Percentiles rank a stretch among this genome's conserved stretches.
Evolutionary conservation across 1,284 basidiomycete species (phyloP).

Genomic region (Gomphus bonarii): DNA sequence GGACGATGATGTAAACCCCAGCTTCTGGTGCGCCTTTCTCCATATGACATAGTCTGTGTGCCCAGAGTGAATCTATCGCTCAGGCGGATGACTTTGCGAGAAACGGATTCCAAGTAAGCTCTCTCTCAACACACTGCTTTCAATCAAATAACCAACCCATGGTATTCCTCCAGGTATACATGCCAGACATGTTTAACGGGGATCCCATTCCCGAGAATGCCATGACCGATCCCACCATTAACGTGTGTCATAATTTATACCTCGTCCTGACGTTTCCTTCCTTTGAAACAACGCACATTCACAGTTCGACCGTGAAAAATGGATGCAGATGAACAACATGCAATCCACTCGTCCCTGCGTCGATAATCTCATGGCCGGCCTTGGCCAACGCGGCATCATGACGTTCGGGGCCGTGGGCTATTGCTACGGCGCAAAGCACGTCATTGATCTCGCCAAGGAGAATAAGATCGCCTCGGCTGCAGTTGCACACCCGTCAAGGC

Average conservation of each 20-base stretch:
- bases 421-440: constrained; percentile 11
- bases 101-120: constrained; percentile 12
- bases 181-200: constrained; percentile 12
- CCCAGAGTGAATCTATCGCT: not conserved
- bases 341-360: not conserved
- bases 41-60: not conserved
- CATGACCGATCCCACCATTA: not conserved
- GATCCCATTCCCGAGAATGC: constrained; percentile 11
- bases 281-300: not conserved
- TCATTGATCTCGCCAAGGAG: constrained; percentile 20
- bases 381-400: constrained; percentile 11
- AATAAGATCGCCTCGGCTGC: constrained; percentile 14
- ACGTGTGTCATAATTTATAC: no score
- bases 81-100: constrained; percentile 13
- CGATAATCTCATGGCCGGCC: constrained; percentile 6
- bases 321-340: constrained; percentile 5
- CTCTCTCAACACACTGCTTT: not conserved
- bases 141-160: not conserved
- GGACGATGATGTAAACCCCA: not conserved
- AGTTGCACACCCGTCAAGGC: constrained; percentile 26
- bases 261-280: not conserved
- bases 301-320: constrained; percentile 10
- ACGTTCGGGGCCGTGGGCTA: constrained; percentile 12
- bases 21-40: constrained; percentile 3
- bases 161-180: constrained; percentile 9